These are phyloP conservation scores for Hirsutella thompsonii DNA, from an alignment of 2,329 filamentous ascomycete genomes.

Conservation along the genomic window DNA sequence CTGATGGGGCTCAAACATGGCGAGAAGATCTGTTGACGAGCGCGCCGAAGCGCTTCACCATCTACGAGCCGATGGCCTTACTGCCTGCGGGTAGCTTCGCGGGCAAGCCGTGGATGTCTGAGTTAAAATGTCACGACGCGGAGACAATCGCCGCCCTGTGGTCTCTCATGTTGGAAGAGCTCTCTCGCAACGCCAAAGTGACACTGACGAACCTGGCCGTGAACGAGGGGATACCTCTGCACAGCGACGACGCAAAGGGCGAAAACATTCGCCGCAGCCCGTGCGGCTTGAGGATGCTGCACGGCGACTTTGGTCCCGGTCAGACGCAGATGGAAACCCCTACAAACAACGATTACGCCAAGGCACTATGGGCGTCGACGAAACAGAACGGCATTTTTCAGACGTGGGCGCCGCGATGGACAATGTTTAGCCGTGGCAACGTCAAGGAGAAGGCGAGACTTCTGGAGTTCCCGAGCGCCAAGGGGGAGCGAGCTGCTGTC, in stretches of 20 bases:
- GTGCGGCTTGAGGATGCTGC: slow-evolving; percentile 51
- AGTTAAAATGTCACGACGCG: slow-evolving; percentile 16
- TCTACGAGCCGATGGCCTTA: slow-evolving; percentile 49
- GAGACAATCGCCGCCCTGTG: slow-evolving; percentile 27
- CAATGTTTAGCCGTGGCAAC: slow-evolving; percentile 91
- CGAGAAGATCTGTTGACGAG: slow-evolving; percentile 20
- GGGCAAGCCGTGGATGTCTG: slow-evolving; percentile 22
- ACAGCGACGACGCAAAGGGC: slow-evolving; percentile 13
- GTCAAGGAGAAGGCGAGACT: slow-evolving; percentile 77
- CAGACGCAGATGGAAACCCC: slow-evolving; percentile 13
- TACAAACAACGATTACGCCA: slow-evolving; percentile 40
- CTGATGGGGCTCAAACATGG: slow-evolving; percentile 4
- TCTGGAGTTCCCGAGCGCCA: slow-evolving; percentile 30
- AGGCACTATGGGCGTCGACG: slow-evolving; percentile 67
- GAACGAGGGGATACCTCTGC: slow-evolving; percentile 48
- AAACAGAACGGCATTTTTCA: slow-evolving; percentile 71
- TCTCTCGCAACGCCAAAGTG: slow-evolving; percentile 28
- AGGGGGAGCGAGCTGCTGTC: neutral
- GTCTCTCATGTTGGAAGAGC: slow-evolving; percentile 29
- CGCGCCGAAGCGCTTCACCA: slow-evolving; percentile 44
- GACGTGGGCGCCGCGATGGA: slow-evolving; percentile 78
- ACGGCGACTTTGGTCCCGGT: slow-evolving; percentile 59
- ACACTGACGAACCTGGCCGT: slow-evolving; percentile 43
- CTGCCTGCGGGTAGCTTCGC: slow-evolving; percentile 46
- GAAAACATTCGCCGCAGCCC: slow-evolving; percentile 68